Evolutionary conservation across 495 filamentous ascomycete species (phyloP), one percentile per base, ranked within the genome.

Genomic region (Talaromyces liani): DNA sequence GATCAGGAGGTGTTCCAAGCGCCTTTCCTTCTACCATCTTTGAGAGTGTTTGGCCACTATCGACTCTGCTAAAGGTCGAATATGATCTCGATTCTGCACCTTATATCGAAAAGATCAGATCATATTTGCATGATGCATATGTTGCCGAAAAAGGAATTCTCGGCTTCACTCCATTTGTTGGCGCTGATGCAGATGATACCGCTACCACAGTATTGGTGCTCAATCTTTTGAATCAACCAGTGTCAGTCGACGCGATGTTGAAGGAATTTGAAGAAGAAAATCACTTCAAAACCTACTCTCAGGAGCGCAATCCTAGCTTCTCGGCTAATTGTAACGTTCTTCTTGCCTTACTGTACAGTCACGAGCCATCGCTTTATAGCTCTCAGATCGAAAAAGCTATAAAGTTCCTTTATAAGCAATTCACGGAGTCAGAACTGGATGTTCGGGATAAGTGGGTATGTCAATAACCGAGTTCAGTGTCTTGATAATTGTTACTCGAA

Each of bases 141-240:
- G 27, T 56, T 16, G 27, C 22, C 22, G 53, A 62, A 64, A 58
- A 67, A 54, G 69, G 65, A 56, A 62, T 56, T 57, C 57, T 62
- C 36, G 70, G 66, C 16, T 72, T 69, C 58, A 67, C 71, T 6
- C 65, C 75, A 20, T 71, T 65, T 12, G 69, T 76, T 4, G 67
- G 74, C 29, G 63, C 77, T 7, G 80, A 82, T 69, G 80, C 77
- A 18, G 80, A 82, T 69, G 79, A 81, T 56, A 82, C 79, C 7
- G 78, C 79, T 1, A 79, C 77, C 59, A 68, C 74, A 9, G 72
- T 79, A 25, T 68, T 70, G 39, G 58, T 67, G 6, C 67, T 79
- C 1, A 69, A 62, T 34, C 62, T 76, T 41, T 67, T 79, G 7
- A 69, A 72, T 10, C 57, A 58, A 22, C 58, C 54, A 22, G 64